Conservation (phyloP, 2,329 filamentous ascomycete genomes). For the Emmonsiellopsis sp. region DNA sequence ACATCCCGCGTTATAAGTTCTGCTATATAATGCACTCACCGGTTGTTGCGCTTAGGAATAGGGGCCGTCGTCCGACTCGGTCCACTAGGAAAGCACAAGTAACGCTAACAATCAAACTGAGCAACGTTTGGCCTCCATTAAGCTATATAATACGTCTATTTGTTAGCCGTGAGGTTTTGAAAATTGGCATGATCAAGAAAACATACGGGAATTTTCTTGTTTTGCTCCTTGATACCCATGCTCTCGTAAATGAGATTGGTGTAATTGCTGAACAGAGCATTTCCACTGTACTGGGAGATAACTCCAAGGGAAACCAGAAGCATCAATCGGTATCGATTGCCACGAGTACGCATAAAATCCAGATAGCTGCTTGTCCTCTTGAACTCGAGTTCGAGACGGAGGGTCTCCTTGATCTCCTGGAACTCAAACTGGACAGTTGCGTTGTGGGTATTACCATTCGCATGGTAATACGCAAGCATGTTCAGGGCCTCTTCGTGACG, state of each 20-base stretch:
- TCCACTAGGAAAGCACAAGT: conserved; percentile 47
- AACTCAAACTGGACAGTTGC: conserved; percentile 57
- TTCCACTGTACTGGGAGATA: conserved; percentile 60
- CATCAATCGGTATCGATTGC: conserved; percentile 55
- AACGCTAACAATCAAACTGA: conserved; percentile 50
- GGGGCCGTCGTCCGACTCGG: conserved; percentile 45
- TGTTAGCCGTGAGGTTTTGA: conserved; percentile 6
- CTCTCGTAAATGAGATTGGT: conserved; percentile 53
- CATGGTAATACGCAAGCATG: conserved; percentile 55
- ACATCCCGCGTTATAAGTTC: not conserved
- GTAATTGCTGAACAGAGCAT: conserved; percentile 59
- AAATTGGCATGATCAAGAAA: conserved; percentile 1
- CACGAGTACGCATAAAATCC: conserved; percentile 53
- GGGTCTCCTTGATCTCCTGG: conserved; percentile 56
- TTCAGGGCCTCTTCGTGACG: conserved; percentile 51
- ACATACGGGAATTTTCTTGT: conserved; percentile 46
- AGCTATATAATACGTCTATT: conserved; percentile 23
- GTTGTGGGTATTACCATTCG: conserved; percentile 49
- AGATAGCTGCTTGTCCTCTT: conserved; percentile 44
- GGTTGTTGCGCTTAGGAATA: conserved; percentile 40
- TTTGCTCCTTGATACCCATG: conserved; percentile 50
- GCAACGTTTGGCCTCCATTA: conserved; percentile 49
- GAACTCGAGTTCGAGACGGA: conserved; percentile 46
- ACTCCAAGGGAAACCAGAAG: conserved; percentile 56
- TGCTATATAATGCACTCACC: conserved; percentile 23